These are phyloP conservation scores for Debaryomyces fabryi DNA, from an alignment of 1,139 yeast species.

Conservation along the genomic window DNA sequence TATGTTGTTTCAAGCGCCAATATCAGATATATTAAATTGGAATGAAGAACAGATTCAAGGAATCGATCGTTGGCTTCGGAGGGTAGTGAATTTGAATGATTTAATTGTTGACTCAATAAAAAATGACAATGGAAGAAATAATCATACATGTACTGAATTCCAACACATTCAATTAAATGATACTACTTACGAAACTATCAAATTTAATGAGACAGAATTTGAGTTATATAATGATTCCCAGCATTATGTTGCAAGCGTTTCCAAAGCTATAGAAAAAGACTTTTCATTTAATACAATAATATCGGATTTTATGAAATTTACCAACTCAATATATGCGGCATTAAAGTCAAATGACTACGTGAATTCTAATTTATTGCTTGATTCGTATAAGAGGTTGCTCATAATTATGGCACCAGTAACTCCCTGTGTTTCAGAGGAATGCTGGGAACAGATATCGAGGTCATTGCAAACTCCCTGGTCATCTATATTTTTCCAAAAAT, in stretches of 20 bases:
- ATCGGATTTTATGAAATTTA: conserved; percentile 86
- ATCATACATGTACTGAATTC: conserved; percentile 1
- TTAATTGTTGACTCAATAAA: conserved; percentile 11
- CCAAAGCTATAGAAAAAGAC: conserved; percentile 59
- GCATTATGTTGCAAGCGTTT: conserved; percentile 49
- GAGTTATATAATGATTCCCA: conserved; percentile 61
- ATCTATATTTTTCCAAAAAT: conserved; percentile 55
- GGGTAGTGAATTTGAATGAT: conserved; percentile 52
- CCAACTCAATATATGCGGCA: conserved; percentile 54
- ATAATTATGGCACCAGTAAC: conserved; percentile 70
- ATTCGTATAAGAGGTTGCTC: conserved; percentile 56
- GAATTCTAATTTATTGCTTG: conserved; percentile 31
- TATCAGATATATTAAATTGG: conserved; percentile 82
- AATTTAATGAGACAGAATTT: conserved; percentile 49
- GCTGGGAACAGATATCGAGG: conserved; percentile 59
- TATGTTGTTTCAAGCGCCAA: conserved; percentile 90
- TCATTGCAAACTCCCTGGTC: conserved; percentile 38
- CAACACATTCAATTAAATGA: conserved; percentile 28
- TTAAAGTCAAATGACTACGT: conserved; percentile 29
- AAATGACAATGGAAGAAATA: not conserved
- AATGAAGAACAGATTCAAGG: conserved; percentile 87
- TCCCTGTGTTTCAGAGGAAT: conserved; percentile 83
- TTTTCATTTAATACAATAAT: conserved; percentile 80
- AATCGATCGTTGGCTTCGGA: conserved; percentile 79
- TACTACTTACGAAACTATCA: conserved; percentile 15